Conservation (phyloP, 352 stramenopile genomes). For the Globisporangium echinulatum region DNA sequence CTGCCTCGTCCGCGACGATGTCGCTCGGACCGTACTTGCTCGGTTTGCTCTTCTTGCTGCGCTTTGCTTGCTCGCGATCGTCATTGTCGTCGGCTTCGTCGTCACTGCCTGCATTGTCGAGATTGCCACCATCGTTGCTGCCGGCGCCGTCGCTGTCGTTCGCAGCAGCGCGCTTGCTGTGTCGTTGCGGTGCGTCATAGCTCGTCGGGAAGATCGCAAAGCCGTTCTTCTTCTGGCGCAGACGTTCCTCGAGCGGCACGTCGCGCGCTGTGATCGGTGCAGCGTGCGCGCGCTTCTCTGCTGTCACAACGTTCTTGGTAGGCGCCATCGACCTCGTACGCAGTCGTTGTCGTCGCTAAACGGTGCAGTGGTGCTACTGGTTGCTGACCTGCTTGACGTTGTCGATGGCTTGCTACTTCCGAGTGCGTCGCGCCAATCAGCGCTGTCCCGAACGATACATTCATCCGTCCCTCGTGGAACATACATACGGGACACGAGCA, state of each 20-base stretch:
- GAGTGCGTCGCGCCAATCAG: constrained; percentile 6
- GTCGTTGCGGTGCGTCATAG: not conserved
- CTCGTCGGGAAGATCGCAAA: constrained; percentile 32
- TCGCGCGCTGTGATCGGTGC: constrained; percentile 26
- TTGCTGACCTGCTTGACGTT: too few relatives aligned
- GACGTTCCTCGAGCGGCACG: constrained; percentile 69
- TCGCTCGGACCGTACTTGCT: constrained; percentile 14
- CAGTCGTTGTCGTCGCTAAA: too few relatives aligned
- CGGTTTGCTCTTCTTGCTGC: constrained; percentile 9
- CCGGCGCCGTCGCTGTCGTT: not conserved
- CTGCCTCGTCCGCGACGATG: constrained; percentile 1
- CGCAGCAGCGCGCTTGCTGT: too few relatives aligned
- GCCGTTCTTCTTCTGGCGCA: constrained; percentile 72
- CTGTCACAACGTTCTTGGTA: not conserved
- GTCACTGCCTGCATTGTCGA: not conserved
- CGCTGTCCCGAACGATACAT: constrained; percentile 1
- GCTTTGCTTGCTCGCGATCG: not conserved
- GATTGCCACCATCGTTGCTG: not conserved
- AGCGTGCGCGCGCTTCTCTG: constrained; percentile 7
- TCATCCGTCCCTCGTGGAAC: not conserved
- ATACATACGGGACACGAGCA: not conserved
- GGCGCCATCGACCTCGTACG: constrained; percentile 1
- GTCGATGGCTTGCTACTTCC: not conserved
- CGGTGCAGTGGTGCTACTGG: too few relatives aligned
- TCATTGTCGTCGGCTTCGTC: not conserved